Percentiles rank a stretch among this genome's conserved stretches.
Conservation (phyloP, 192 early-diverging fungal species). For the Backusella westeae region DNA sequence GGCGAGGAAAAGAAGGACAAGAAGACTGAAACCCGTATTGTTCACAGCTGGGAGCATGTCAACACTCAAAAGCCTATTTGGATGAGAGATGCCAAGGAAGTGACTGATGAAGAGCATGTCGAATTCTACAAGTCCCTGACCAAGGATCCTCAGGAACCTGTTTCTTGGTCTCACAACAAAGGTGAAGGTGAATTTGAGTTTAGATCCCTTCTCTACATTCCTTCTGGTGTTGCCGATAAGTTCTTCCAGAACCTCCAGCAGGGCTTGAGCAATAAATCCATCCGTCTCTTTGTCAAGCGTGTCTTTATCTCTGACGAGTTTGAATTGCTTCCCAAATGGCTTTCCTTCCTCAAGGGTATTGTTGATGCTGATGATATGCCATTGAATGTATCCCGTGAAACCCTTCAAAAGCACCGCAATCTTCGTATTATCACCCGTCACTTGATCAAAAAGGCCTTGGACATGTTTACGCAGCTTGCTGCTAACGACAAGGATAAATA, state of each 20-base stretch:
- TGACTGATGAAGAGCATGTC: slow-evolving; percentile 81
- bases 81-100: slow-evolving; percentile 77
- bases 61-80: slow-evolving; percentile 96
- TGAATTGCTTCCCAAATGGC: slow-evolving; percentile 88
- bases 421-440: slow-evolving; percentile 85
- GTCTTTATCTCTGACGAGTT: slow-evolving; percentile 97
- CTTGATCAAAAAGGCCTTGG: slow-evolving; percentile 86
- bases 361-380: slow-evolving; percentile 97
- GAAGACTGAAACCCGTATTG: slow-evolving; percentile 55
- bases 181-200: slow-evolving; percentile 95
- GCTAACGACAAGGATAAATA: slow-evolving; percentile 65
- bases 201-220: slow-evolving; percentile 83
- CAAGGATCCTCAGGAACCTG: slow-evolving; percentile 69
- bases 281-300: slow-evolving; percentile 93
- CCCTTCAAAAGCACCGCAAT: slow-evolving; percentile 83
- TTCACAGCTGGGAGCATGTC: slow-evolving; percentile 73
- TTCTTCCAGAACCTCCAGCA: slow-evolving; percentile 50
- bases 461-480: slow-evolving; percentile 75
- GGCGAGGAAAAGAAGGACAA: slow-evolving; percentile 42
- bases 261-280: slow-evolving; percentile 41
- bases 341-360: slow-evolving; percentile 90
- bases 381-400: slow-evolving; percentile 98
- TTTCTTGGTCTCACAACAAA: slow-evolving; percentile 86
- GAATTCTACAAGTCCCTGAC: slow-evolving; percentile 85
- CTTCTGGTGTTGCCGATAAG: slow-evolving; percentile 56